Base-by-base conservation (phyloP, 495 filamentous ascomycete genomes). In the Saxispiralis lemnorum region DNA sequence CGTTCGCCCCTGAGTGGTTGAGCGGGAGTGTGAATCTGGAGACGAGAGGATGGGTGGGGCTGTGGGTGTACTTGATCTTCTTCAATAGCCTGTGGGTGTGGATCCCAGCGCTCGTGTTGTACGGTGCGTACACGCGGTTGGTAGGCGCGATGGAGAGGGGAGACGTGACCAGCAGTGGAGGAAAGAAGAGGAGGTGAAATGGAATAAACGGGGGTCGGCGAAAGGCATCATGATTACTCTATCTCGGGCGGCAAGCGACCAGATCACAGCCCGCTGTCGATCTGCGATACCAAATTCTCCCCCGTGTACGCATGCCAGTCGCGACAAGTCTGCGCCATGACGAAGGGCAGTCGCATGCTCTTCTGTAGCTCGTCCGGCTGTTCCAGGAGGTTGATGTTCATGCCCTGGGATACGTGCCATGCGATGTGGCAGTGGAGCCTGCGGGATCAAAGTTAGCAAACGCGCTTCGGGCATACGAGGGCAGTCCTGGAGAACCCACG, bases 1-100 rank as follows among this genome's bases (percentile, higher is more conserved):
- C 88, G 0, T 96, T 96, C 63, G 78, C 73, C 51, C 88, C 88
- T 12, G 88, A 96, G 64, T 96, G 86, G 87, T 60, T 96, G 43
- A 79, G 70, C 3, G 81, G 76, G 1, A 81, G 68, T 45, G 59
- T 72, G 46, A 83, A 83, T 59, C 67, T 96, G 51, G 77, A 87
- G 51, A 79, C 75, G 0, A 74, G 71, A 46, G 86, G 92, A 52
- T 80, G 73, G 48, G 86, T 95, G 69, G 93, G 87, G 54, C 56
- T 79, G 51, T 82, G 83, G 83, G 63, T 94, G 10, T 94, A 93
- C 55, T 62, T 96, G 41, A 66, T 82, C 51, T 93, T 93, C 63
- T 94, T 94, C 65, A 95, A 95, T 56, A 77, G 68, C 38, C 67
- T 94, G 13, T 95, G 87, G 87, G 85, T 95, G 19, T 72, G 49